Evolutionary conservation across 2,329 filamentous ascomycete species (phyloP).

Genomic region (Monosporascus sp.): DNA sequence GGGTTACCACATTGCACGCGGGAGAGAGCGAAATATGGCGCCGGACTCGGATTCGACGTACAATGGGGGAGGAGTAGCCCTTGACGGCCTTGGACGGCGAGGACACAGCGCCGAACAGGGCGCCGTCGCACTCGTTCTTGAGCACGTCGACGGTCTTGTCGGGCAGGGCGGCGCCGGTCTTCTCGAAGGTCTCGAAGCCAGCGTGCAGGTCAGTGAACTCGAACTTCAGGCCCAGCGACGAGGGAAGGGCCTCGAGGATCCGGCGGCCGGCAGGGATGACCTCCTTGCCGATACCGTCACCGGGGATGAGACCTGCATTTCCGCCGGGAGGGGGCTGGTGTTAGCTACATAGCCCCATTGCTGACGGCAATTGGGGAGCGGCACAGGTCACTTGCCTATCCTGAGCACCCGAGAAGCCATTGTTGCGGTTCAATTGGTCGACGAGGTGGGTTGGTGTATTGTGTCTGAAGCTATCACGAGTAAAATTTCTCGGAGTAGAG

Average conservation of each 20-base stretch:
- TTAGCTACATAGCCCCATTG: not conserved
- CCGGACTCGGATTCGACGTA: constrained; percentile 4
- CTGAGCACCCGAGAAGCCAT: constrained; percentile 62
- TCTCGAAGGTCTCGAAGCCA: constrained; percentile 89
- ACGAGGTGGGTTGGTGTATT: not conserved
- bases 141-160: constrained; percentile 87
- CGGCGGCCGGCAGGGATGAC: constrained; percentile 93
- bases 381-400: constrained; percentile 49
- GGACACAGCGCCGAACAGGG: constrained; percentile 91
- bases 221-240: constrained; percentile 90
- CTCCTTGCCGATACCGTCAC: constrained; percentile 96
- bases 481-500: not conserved
- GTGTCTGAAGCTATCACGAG: constrained; percentile 9
- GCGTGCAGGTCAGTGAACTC: constrained; percentile 90
- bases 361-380: not conserved
- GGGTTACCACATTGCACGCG: too few relatives aligned
- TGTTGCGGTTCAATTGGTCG: constrained; percentile 28
- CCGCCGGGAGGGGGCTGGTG: not conserved
- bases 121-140: constrained; percentile 87
- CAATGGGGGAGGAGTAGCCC: constrained; percentile 95
- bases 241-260: constrained; percentile 84
- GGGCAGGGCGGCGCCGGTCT: constrained; percentile 81
- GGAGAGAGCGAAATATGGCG: too few relatives aligned
- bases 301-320: constrained; percentile 78
- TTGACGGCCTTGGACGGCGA: constrained; percentile 85